phyloP scores from a whole-genome alignment of 2,329 filamentous ascomycete species.

The Neurospora sp. region DNA sequence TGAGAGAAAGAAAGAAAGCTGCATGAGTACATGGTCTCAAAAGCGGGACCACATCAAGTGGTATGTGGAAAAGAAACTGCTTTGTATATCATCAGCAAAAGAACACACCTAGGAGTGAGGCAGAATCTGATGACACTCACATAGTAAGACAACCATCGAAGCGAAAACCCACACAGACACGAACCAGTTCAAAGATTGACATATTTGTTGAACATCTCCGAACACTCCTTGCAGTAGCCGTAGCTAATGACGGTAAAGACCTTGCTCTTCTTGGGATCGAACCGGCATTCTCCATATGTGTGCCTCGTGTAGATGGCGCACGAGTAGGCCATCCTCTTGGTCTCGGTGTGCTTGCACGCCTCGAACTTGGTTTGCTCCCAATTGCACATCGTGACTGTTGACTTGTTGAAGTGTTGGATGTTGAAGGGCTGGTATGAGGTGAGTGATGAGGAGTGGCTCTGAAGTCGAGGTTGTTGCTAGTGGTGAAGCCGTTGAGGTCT shows the following conservation, averaged over 20 bases:
- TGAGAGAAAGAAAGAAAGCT: background rate
- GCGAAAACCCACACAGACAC: background rate
- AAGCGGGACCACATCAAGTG: background rate
- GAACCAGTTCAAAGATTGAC: slow-evolving; percentile 7
- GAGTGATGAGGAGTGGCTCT: background rate
- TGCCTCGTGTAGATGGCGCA: slow-evolving; percentile 10
- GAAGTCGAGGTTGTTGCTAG: background rate
- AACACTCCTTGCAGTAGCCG: slow-evolving; percentile 9
- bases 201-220: slow-evolving; percentile 8
- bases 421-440: background rate
- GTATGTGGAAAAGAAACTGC: background rate
- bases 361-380: slow-evolving; percentile 10
- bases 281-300: slow-evolving; percentile 8
- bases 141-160: background rate
- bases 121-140: background rate
- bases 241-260: slow-evolving; percentile 8
- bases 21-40: background rate
- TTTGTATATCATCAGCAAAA: background rate
- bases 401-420: background rate
- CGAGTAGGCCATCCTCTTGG: slow-evolving; percentile 6
- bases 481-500: background rate
- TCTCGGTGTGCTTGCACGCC: slow-evolving; percentile 7
- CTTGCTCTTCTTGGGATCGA: slow-evolving; percentile 4
- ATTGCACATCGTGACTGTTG: slow-evolving; percentile 8
- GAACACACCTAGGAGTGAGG: background rate